Conservation (phyloP, 352 stramenopile genomes). For the Pythium plurisporium region DNA sequence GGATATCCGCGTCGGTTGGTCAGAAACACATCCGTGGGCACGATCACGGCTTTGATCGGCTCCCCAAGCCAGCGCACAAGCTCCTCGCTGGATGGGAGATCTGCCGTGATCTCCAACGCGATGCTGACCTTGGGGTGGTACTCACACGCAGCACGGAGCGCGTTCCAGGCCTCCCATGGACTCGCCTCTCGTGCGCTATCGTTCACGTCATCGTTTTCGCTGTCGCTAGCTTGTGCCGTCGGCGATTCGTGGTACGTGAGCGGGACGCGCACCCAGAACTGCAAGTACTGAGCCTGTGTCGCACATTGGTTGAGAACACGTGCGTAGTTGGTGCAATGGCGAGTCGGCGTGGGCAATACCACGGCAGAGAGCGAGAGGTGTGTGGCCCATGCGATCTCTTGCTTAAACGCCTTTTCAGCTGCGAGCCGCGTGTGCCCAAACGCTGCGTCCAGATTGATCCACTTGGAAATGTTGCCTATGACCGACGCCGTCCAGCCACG, state of each 20-base stretch:
- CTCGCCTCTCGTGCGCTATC: slow-evolving; percentile 22
- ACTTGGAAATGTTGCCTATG: slow-evolving; percentile 74
- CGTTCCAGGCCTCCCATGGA: slow-evolving; percentile 76
- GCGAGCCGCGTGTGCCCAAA: slow-evolving; percentile 35
- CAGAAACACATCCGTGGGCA: slow-evolving; percentile 91
- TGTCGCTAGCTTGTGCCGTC: slow-evolving; percentile 16
- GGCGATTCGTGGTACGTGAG: slow-evolving; percentile 36
- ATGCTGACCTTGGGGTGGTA: slow-evolving; percentile 80
- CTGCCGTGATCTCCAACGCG: slow-evolving; percentile 80
- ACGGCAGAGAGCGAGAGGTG: slow-evolving; percentile 95
- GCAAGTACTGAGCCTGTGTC: slow-evolving; percentile 72
- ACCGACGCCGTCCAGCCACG: slow-evolving; percentile 80
- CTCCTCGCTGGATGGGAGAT: slow-evolving; percentile 58
- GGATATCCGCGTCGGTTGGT: slow-evolving; percentile 96
- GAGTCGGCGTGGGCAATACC: slow-evolving; percentile 81
- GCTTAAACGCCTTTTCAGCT: slow-evolving; percentile 78
- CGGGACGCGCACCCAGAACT: slow-evolving; percentile 87
- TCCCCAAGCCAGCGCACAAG: slow-evolving; percentile 86
- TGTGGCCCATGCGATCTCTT: slow-evolving; percentile 94
- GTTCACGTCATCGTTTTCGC: slow-evolving; percentile 13
- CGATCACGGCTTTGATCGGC: slow-evolving; percentile 81
- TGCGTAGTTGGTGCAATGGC: slow-evolving; percentile 77
- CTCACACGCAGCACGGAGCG: slow-evolving; percentile 77
- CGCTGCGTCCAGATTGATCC: slow-evolving; percentile 64
- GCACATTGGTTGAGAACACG: slow-evolving; percentile 76